phyloP scores from a whole-genome alignment of 2,329 filamentous ascomycete species.

The Anisogramma anomala region DNA sequence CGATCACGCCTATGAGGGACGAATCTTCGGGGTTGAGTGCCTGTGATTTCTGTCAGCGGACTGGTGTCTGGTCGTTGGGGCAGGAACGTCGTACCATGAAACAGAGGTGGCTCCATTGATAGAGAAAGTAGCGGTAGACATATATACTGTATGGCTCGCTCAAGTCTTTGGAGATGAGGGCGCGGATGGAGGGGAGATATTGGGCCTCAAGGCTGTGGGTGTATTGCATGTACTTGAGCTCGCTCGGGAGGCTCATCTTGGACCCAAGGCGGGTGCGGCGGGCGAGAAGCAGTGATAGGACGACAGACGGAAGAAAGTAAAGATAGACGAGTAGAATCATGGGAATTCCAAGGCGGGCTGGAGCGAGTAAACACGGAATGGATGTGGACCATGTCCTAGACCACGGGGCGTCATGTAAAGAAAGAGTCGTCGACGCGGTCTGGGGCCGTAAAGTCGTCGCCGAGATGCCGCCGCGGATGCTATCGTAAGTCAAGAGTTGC shows the following conservation, averaged over 20 bases:
- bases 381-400: not conserved
- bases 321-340: constrained; percentile 11
- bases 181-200: constrained; percentile 75
- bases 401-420: constrained; percentile 1
- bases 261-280: constrained; percentile 6
- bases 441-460: too few relatives aligned
- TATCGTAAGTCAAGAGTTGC: too few relatives aligned
- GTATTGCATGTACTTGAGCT: constrained; percentile 51
- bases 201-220: constrained; percentile 47
- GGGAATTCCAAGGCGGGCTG: constrained; percentile 1
- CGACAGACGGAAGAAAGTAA: constrained; percentile 9
- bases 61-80: constrained; percentile 6
- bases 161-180: constrained; percentile 88
- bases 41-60: constrained; percentile 25
- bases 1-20: constrained; percentile 74
- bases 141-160: constrained; percentile 99
- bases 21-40: constrained; percentile 47
- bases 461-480: too few relatives aligned
- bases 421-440: too few relatives aligned
- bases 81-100: constrained; percentile 59
- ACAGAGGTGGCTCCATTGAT: constrained; percentile 96
- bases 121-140: constrained; percentile 95
- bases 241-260: constrained; percentile 26
- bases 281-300: constrained; percentile 5
- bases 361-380: not conserved